These are phyloP conservation scores for Myxozyma monticola DNA, from an alignment of 805 yeast genomes.

Conservation along the genomic window DNA sequence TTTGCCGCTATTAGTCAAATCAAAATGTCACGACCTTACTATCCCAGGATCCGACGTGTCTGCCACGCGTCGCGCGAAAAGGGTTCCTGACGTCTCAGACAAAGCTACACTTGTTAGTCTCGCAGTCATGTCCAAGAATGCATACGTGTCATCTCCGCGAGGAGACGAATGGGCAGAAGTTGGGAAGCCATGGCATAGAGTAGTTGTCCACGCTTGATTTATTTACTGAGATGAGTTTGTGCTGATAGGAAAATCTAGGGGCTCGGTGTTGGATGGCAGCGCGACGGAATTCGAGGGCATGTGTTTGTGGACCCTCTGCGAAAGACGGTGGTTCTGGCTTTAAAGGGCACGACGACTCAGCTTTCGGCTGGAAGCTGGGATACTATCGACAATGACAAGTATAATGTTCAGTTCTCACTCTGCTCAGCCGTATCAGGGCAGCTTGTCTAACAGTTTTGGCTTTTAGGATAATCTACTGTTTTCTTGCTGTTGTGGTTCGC, in stretches of 20 bases:
- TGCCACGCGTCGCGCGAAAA: neutral
- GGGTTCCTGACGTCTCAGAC: conserved; percentile 74
- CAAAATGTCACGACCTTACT: too few relatives aligned
- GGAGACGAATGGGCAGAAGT: conserved; percentile 88
- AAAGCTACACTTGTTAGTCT: conserved; percentile 68
- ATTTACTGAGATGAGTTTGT: conserved; percentile 32
- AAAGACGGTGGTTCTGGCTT: conserved; percentile 65
- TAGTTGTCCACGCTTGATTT: neutral
- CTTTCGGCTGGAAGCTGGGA: conserved; percentile 56
- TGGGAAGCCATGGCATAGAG: conserved; percentile 27
- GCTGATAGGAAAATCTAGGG: conserved; percentile 37
- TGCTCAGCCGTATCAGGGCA: neutral
- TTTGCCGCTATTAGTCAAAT: neutral
- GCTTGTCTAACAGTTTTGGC: neutral
- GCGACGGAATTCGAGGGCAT: conserved; percentile 85
- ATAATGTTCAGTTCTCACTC: conserved; percentile 45
- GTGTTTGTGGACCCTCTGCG: conserved; percentile 66
- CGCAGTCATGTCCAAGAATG: conserved; percentile 87
- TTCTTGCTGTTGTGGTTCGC: conserved; percentile 94
- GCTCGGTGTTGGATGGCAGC: conserved; percentile 82
- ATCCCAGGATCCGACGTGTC: neutral
- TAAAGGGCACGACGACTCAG: conserved; percentile 92
- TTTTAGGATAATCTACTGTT: conserved; percentile 75
- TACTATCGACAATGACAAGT: conserved; percentile 76
- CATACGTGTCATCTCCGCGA: conserved; percentile 76